Conservation (phyloP, 768 basidiomycete genomes). For the Leucogyrophana mollusca region DNA sequence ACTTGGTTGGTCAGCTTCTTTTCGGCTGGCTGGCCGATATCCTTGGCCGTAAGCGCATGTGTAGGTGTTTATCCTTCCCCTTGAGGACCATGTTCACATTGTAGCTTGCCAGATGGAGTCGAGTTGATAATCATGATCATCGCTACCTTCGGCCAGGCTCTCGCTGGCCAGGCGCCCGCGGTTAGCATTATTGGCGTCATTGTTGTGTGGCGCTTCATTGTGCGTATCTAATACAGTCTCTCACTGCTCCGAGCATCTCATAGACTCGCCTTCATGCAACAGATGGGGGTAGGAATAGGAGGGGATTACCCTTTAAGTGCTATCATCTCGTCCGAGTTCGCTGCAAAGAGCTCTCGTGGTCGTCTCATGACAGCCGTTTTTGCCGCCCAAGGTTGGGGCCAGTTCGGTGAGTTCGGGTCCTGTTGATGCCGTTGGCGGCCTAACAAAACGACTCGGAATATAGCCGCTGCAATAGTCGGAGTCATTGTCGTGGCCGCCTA, state of each 20-base stretch:
- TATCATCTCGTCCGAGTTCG: constrained; percentile 88
- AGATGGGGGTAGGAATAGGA: constrained; percentile 83
- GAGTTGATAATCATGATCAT: constrained; percentile 79
- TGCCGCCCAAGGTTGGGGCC: constrained; percentile 85
- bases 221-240: constrained; percentile 21
- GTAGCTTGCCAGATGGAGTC: constrained; percentile 38
- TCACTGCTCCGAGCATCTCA: not conserved
- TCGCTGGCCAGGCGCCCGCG: constrained; percentile 65
- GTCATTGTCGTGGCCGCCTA: constrained; percentile 64
- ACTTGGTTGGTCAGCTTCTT: constrained; percentile 69
- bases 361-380: constrained; percentile 91
- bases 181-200: constrained; percentile 74
- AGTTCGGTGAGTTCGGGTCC: constrained; percentile 52
- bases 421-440: not conserved
- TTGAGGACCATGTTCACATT: not conserved
- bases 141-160: constrained; percentile 75
- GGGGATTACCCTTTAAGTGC: constrained; percentile 88
- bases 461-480: constrained; percentile 66
- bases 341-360: constrained; percentile 72
- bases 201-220: constrained; percentile 82
- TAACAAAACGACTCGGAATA: not conserved
- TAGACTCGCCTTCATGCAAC: not conserved
- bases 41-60: constrained; percentile 79
- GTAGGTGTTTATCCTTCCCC: constrained; percentile 37
- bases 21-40: constrained; percentile 82